Percentiles rank a stretch among this genome's conserved stretches.
These are phyloP conservation scores for Microbotryomycetes sp. DNA, from an alignment of 1,284 basidiomycete species.

Conservation along the genomic window DNA sequence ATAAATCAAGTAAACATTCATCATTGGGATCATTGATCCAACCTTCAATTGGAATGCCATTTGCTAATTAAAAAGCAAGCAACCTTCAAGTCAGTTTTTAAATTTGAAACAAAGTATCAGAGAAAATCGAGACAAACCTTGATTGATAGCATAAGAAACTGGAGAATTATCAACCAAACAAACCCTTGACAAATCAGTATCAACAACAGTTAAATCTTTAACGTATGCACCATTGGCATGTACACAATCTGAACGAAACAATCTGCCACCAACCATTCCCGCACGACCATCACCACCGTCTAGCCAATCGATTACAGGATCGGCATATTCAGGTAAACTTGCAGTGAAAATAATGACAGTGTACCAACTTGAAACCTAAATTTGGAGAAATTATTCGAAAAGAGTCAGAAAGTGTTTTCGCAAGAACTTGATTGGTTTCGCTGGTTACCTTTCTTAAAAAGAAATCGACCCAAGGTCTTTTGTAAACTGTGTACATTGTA, in stretches of 20 bases:
- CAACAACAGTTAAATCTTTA: constrained; percentile 83
- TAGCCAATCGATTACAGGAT: constrained; percentile 99
- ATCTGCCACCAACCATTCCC: constrained; percentile 74
- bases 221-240: constrained; percentile 89
- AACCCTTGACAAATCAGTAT: constrained; percentile 79
- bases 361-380: constrained; percentile 93
- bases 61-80: constrained; percentile 53
- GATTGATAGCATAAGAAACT: constrained; percentile 82
- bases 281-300: constrained; percentile 67
- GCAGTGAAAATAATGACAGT: constrained; percentile 98
- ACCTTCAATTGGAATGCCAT: constrained; percentile 97
- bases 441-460: constrained; percentile 78
- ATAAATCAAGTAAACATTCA: constrained; percentile 88
- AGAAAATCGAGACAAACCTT: constrained; percentile 55
- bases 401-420: not conserved
- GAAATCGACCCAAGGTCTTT: constrained; percentile 92
- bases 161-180: constrained; percentile 97
- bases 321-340: constrained; percentile 97
- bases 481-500: constrained; percentile 96
- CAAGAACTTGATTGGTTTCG: not conserved
- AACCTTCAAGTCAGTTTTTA: too few species aligned
- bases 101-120: not conserved
- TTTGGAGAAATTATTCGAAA: not conserved
- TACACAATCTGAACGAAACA: constrained; percentile 84
- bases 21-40: constrained; percentile 98